Base-by-base conservation (phyloP, 169 alveolate genomes). In the Cryptosporidium meleagridis region DNA sequence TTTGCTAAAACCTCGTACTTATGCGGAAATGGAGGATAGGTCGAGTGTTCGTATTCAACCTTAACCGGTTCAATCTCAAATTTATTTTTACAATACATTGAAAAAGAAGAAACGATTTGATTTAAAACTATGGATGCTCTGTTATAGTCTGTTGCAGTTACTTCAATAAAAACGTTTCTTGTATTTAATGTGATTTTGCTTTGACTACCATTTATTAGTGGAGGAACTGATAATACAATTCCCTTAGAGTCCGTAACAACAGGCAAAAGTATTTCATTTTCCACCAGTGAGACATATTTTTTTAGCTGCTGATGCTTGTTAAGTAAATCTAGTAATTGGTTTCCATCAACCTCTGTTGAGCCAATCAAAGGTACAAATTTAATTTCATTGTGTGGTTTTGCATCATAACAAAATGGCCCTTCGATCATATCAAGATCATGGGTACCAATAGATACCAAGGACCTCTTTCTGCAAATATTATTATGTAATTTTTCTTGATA, bases 401-500 rank as follows among this genome's bases (percentile, higher is more conserved):
- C 98, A 72, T 95, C 95, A 70, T 95, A 96, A 12, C 62, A 71
- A 85, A 96, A 94, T 21, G 97, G 97, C 6, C 97, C 97, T 84
- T 92, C 70, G 16, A 96, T 85, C 31, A 94, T 94, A 86, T 95
- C 97, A 37, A 92, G 93, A 87, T 96, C 97, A 93, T 96, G 98
- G 18, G 98, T 96, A 33, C 98, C 98, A 87, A 96, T 96, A 14
- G 97, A 93, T 2, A 92, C 97, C 26, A 95, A 85, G 48, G 97
- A 94, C 86, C 97, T 94, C 59, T 94, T 93, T 85, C 95, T 92
- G 93, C 99, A 97, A 45, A 98, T 95, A 92, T 98, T 98, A 86
- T 97, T 98, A 92, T 98, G 99, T 52, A 99, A 95, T 92, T 98
- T 98, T 87, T 97, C 99, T 91, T 98, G 99, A 65, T 97, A 93